phyloP scores from a whole-genome alignment of 2,329 filamentous ascomycete species.

The Scedosporium minutisporum region DNA sequence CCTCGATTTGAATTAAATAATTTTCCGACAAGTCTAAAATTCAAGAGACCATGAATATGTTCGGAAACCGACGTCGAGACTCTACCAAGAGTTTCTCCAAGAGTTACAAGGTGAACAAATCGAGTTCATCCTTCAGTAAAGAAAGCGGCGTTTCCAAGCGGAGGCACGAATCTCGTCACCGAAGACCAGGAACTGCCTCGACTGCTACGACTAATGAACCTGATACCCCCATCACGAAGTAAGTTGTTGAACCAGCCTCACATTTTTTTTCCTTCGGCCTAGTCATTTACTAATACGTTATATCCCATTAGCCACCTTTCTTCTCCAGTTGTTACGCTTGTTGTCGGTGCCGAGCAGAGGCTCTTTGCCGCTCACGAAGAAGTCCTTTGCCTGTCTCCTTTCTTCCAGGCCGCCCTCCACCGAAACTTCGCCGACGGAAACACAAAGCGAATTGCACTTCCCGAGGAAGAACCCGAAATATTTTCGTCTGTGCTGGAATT shows the following conservation, averaged over 20 bases:
- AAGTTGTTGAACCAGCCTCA: not conserved
- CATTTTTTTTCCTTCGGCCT: not conserved
- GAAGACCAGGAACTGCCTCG: conserved; percentile 1
- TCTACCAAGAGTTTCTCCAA: conserved; percentile 5
- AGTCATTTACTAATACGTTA: conserved; percentile 9
- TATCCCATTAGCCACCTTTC: conserved; percentile 52
- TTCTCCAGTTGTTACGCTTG: conserved; percentile 54
- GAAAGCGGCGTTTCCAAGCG: conserved; percentile 6
- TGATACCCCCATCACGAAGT: conserved; percentile 5
- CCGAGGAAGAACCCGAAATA: conserved; percentile 76
- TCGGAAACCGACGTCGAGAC: conserved; percentile 4
- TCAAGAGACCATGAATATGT: not conserved
- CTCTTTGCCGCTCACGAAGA: conserved; percentile 95
- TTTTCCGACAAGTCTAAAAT: not conserved
- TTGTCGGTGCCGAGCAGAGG: conserved; percentile 74
- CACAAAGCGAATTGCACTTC: conserved; percentile 69
- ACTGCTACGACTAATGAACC: conserved; percentile 3
- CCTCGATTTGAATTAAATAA: not conserved
- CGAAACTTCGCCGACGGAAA: conserved; percentile 60
- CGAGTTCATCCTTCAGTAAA: conserved; percentile 6
- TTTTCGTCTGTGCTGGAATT: conserved; percentile 93
- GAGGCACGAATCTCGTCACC: conserved; percentile 1
- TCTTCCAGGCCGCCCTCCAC: conserved; percentile 65
- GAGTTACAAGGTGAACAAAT: conserved; percentile 8
- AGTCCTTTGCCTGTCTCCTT: conserved; percentile 76